A percentile compares a stretch with the other conserved stretches of the same genome.
phyloP scores from a whole-genome alignment of 179 eudicot genomes.

The Vitellaria paradoxa region DNA sequence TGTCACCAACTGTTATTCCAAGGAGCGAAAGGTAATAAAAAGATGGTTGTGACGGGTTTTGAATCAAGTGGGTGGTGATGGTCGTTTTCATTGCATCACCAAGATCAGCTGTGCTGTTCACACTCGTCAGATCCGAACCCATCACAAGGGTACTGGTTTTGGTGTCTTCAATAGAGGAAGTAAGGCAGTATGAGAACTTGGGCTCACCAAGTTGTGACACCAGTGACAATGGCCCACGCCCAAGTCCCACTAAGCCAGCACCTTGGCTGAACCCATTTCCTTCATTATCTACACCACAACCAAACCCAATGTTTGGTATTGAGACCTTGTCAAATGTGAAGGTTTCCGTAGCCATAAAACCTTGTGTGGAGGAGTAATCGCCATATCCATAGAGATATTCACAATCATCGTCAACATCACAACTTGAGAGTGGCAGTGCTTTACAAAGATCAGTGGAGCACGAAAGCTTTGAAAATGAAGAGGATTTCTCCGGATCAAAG shows the following conservation, averaged over 20 bases:
- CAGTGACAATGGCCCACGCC: constrained; percentile 79
- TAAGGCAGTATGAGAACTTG: constrained; percentile 72
- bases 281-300: constrained; percentile 73
- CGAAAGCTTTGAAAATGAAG: constrained; percentile 45
- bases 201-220: constrained; percentile 74
- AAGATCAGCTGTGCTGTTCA: background rate
- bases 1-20: constrained; percentile 77
- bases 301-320: constrained; percentile 61
- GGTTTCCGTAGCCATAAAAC: constrained; percentile 64
- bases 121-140: constrained; percentile 46
- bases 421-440: constrained; percentile 43
- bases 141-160: constrained; percentile 55
- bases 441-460: constrained; percentile 56
- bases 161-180: constrained; percentile 42
- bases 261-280: constrained; percentile 72
- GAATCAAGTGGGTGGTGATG: constrained; percentile 49
- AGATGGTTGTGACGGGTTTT: constrained; percentile 57
- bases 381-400: constrained; percentile 66
- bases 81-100: background rate
- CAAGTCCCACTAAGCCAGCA: constrained; percentile 74
- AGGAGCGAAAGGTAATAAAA: constrained; percentile 68
- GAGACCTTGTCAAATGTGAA: constrained; percentile 59
- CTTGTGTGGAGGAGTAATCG: constrained; percentile 68
- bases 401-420: constrained; percentile 34
- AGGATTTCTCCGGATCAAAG: constrained; percentile 58